Percentiles rank a stretch among this genome's conserved stretches.
Evolutionary conservation across 2,329 filamentous ascomycete species (phyloP).

Genomic region (Colletotrichum filicis): DNA sequence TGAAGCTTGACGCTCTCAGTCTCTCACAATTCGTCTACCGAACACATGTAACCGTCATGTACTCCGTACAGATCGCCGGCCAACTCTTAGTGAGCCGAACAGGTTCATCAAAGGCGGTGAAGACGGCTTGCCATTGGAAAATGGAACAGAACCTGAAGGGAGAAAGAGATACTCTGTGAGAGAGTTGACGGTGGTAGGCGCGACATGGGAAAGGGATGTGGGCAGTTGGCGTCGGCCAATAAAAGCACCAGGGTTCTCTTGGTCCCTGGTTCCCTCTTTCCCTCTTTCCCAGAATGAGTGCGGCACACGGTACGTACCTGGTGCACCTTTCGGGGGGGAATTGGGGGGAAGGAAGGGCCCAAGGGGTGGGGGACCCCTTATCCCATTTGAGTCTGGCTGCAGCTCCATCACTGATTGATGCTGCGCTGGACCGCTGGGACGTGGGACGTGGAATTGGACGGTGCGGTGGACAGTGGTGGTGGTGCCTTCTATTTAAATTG

Average conservation of each 20-base stretch:
- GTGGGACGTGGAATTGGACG: conserved; percentile 18
- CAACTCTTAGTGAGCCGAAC: background rate
- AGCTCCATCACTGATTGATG: background rate
- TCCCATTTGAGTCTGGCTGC: conserved; percentile 10
- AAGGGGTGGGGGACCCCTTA: conserved; percentile 23
- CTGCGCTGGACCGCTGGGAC: background rate
- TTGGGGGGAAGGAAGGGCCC: background rate
- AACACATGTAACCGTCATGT: background rate
- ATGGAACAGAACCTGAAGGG: background rate
- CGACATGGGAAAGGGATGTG: conserved; percentile 22
- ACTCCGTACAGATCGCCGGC: background rate
- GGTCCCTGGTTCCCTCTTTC: conserved; percentile 2
- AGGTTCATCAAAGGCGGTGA: conserved; percentile 29
- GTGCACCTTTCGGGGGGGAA: background rate
- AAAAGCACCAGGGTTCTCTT: background rate
- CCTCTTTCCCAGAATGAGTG: background rate
- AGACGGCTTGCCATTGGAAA: background rate
- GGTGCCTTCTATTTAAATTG: conserved; percentile 11
- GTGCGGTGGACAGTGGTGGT: background rate
- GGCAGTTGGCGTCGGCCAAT: conserved; percentile 17
- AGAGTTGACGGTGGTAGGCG: background rate
- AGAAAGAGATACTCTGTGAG: background rate
- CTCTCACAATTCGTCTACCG: background rate
- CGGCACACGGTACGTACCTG: conserved; percentile 4
- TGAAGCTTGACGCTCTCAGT: background rate